Percentiles rank a stretch among this genome's conserved stretches.
These are phyloP conservation scores for Dictyostelium discoideum DNA, from an alignment of 78 protist genomes.

Conservation along the genomic window dicty_2.7 NC_007091.3:4345501-4346000, in stretches of 20 bases:
- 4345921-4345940: neutral
- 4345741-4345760: neutral
- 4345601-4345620: too few species aligned
- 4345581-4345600: too few species aligned
- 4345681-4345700: too few species aligned
- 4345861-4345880: neutral
- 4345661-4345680: too few species aligned
- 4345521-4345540: neutral
- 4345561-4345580: too few species aligned
- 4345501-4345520: neutral
- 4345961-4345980: neutral
- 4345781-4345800: neutral
- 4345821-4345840: neutral
- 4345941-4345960: neutral
- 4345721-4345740: neutral
- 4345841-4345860: neutral
- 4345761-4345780: neutral
- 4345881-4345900: neutral
- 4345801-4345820: neutral
- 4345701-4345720: neutral
- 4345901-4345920: too few species aligned
- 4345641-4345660: too few species aligned
- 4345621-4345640: too few species aligned
- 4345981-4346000: too few species aligned
- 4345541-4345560: neutral